phyloP scores from a whole-genome alignment of 495 filamentous ascomycete genomes.

The Saxispiralis lemnorum region DNA sequence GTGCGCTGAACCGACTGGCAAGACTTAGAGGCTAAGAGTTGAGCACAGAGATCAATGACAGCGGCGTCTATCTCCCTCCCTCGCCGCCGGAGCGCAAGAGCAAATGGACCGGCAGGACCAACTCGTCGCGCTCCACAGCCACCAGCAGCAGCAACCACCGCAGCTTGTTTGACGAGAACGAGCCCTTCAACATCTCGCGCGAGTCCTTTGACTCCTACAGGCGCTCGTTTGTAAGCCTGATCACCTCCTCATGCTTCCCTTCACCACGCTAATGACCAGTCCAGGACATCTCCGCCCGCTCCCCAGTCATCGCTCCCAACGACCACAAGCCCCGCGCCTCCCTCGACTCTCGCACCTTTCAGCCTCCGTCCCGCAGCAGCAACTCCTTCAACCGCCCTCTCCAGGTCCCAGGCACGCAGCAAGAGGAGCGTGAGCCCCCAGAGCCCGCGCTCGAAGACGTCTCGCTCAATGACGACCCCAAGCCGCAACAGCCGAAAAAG shows the following conservation, averaged over 20 bases:
- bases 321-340: slow-evolving; percentile 24
- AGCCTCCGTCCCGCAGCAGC: slow-evolving; percentile 37
- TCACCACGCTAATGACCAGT: slow-evolving; percentile 4
- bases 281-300: slow-evolving; percentile 70
- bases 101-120: slow-evolving; percentile 44
- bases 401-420: slow-evolving; percentile 6
- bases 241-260: background rate
- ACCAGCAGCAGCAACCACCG: slow-evolving; percentile 47
- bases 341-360: slow-evolving; percentile 7
- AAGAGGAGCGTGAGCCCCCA: slow-evolving; percentile 11
- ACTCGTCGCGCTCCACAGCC: slow-evolving; percentile 46
- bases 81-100: slow-evolving; percentile 69
- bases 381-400: slow-evolving; percentile 25
- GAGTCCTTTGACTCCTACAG: slow-evolving; percentile 97
- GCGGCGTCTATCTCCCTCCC: slow-evolving; percentile 89
- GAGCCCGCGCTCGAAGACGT: slow-evolving; percentile 63
- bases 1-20: background rate
- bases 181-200: slow-evolving; percentile 90
- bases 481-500: slow-evolving; percentile 41
- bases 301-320: slow-evolving; percentile 43
- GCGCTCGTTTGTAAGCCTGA: slow-evolving; percentile 48
- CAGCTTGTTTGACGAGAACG: slow-evolving; percentile 57
- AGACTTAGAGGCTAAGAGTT: background rate
- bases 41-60: slow-evolving; percentile 75
- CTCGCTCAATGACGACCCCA: slow-evolving; percentile 57